Conservation (phyloP, 805 yeast species). For the Candida michaelii region DNA sequence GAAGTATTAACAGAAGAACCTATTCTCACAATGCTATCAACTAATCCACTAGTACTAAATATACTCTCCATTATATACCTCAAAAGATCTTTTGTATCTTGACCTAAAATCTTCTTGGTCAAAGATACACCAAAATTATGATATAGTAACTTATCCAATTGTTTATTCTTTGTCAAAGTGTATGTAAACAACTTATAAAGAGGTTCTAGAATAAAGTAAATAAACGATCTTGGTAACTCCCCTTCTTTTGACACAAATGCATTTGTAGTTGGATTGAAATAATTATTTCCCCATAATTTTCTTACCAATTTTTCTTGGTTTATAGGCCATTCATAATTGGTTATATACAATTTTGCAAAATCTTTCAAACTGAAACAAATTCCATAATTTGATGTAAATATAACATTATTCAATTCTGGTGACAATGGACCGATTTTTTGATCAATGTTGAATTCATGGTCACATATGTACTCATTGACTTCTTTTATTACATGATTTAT, state of each 20-base stretch:
- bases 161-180: constrained; percentile 51
- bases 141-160: constrained; percentile 46
- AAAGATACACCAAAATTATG: constrained; percentile 48
- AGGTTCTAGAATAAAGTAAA: constrained; percentile 70
- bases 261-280: constrained; percentile 43
- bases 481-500: constrained; percentile 59
- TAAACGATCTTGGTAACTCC: constrained; percentile 47
- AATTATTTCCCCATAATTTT: constrained; percentile 78
- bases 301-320: constrained; percentile 12
- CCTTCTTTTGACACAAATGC: constrained; percentile 41
- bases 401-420: constrained; percentile 46
- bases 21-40: constrained; percentile 40
- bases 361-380: constrained; percentile 67
- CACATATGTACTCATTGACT: constrained; percentile 54
- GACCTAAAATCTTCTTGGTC: constrained; percentile 36
- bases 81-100: constrained; percentile 62
- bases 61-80: constrained; percentile 52
- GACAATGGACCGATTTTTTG: not conserved
- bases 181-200: constrained; percentile 71
- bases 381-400: constrained; percentile 71
- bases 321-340: constrained; percentile 9
- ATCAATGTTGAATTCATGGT: constrained; percentile 31
- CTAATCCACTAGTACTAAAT: constrained; percentile 49
- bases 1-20: too few relatives aligned
- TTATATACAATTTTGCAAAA: constrained; percentile 54